Evolutionary conservation across 805 yeast genomes (phyloP), one percentile per base, ranked within the genome.

Genomic region (Ogataea ganodermae): DNA sequence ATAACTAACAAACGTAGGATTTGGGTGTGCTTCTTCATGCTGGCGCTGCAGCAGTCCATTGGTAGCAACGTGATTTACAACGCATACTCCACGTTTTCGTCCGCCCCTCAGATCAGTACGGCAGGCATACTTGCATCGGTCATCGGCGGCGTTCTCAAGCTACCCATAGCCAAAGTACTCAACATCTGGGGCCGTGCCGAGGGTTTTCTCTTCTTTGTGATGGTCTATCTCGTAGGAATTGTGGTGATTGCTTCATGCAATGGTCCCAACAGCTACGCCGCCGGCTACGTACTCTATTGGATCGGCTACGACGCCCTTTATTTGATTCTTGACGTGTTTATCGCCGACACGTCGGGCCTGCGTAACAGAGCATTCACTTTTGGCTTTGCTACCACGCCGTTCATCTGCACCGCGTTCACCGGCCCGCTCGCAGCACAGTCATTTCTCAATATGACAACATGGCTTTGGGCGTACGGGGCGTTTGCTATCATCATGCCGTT

Each of bases 381-480:
- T 43, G 70, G 61, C 4, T 62, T 59, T 40, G 51, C 64, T 20
- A 43, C 51, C 24, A 52, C 67, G 35, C 69, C 69, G 9, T 61
- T 57, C 52, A 65, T 68, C 41, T 58, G 63, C 38, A 60, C 72
- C n/a, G 62, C 67, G 3, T 68, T 59, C 54, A 55, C 62, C 13
- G 72, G 69, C 18, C 56, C 68, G 18, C 42, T 53, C 22, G 62
- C 62, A 27, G 62, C 66, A 21, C 48, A 63, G 13, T 63, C 72
- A 7, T 63, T 76, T 53, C 70, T 75, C 30, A 69, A 67, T 46
- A 62, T 65, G 38, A 69, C 74, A 38, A 71, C 70, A 35, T 79
- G 83, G 83, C 68, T 80, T 60, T 73, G 78, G 76, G 82, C 80
- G 22, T 75, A 71, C 54, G 79, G 79, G 42, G 68, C 75, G 62